Evolutionary conservation across 1,139 yeast genomes (phyloP), one percentile per base, ranked within the genome.

Genomic region (Pichia sp.): DNA sequence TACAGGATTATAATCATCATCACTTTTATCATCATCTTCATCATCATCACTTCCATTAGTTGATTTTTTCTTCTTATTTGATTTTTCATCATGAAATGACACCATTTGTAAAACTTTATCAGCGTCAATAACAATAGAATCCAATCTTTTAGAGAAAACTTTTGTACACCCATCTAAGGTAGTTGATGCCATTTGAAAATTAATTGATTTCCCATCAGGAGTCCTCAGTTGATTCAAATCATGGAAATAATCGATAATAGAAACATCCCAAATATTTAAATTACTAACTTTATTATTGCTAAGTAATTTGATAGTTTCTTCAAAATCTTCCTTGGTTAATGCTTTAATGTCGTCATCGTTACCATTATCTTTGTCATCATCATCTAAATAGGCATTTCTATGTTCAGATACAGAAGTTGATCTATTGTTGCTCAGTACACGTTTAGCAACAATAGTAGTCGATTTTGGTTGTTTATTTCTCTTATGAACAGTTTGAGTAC

Each of bases 291-390:
- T 85, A 67, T 89, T 90, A 65, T 87, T 95, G 1, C 95, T 87
- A n/a, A 95, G 89, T 70, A 87, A 75, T 65, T 83, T 86, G 75
- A 89, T 87, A 90, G 95, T 87, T 69, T 87, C 93, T 64, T 90
- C 96, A 67, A 88, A 89, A 62, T 48, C 54, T 34, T 54, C 53
- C 25, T 42, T 53, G 16, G 47, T 51, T 22, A 48, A 28, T 11
- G 29, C 3, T 10, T 44, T 41, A 11, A 53, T 41, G 3, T 45
- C 50, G 13, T 38, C 43, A n/a, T 45, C 45, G 19, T 51, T 38
- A 5, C 48, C 51, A 10, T 47, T 39, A 7, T 44, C 38, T 9
- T 34, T 31, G 10, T 41, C 44, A 7, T 42, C 16, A 42, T 27
- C 29, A 22, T 31, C 39, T 28, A 42, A 27, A 19, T 36, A 36